Base-by-base conservation (phyloP, 192 early-diverging fungal genomes). In the Linnemannia elongata region DNA sequence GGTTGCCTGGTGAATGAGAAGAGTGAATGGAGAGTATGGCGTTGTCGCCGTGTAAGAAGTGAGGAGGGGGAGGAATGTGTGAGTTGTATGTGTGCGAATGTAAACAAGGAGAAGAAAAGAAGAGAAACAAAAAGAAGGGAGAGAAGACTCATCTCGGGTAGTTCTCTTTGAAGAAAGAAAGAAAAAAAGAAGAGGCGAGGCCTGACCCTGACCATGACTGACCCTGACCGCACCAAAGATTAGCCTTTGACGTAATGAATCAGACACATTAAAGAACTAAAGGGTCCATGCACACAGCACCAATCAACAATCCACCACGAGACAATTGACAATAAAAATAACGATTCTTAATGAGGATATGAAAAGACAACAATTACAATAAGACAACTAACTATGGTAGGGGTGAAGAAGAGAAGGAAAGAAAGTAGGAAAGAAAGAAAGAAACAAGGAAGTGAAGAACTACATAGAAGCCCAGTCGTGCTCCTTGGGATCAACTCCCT, bases 241-340 rank as follows among this genome's bases (percentile, higher is more conserved):
- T 20, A 42, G 63, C 2, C 3, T 52, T 76, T 76, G 74, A 76
- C 74, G 74, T 76, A 76, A 36, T 49, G 38, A 39, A 39, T 39
- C 6, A 39, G 38, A 39, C n/a, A n/a, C n/a, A n/a, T n/a, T n/a
- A n/a, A n/a, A n/a, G n/a, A n/a, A n/a, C n/a, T n/a, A n/a, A n/a
- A n/a, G 38, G 38, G 38, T 39, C 49, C 49, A 52, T 22, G 20
- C 49, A 52, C 15, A 49, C 18, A 52, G 2, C 18, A 17, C 1
- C 49, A 18, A 22, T 0, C 0, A 15, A 2, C 13, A 45, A 39
- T 15, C 12, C 3, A 45, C 44, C 49, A 20, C 15, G 49, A 52
- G 17, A 20, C 49, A 52, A 52, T 2, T 15, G 17, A 52, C 2
- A 22, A 52, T 17, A 49, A 49, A 49, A 20, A 20, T 15, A 49